Conservation (phyloP, 345 rosid genomes). For the Bruguiera gymnorhiza region DNA sequence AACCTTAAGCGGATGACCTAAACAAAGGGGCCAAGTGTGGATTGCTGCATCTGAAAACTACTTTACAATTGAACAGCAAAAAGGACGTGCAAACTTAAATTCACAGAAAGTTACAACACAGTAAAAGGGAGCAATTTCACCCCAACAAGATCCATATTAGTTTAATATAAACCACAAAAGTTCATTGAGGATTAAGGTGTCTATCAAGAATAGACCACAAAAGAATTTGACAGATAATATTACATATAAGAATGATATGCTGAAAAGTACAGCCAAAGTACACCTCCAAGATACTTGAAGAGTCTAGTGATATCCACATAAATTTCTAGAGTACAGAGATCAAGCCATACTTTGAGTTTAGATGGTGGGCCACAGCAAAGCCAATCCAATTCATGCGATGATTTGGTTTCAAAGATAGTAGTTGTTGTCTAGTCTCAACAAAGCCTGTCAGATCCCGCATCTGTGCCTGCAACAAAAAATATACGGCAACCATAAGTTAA, state of each 20-base stretch:
- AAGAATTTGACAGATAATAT: too few relatives aligned
- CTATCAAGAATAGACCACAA: neutral
- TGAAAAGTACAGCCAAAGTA: neutral
- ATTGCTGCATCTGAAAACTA: neutral
- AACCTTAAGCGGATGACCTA: neutral
- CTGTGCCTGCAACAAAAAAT: slow-evolving; percentile 69
- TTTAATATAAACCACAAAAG: neutral
- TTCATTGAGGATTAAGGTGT: neutral
- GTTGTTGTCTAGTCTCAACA: slow-evolving; percentile 95
- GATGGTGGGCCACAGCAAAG: slow-evolving; percentile 94
- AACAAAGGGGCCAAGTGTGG: neutral
- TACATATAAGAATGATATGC: too few relatives aligned
- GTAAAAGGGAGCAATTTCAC: neutral
- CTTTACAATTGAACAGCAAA: neutral
- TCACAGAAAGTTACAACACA: neutral
- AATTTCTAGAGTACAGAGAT: slow-evolving; percentile 15
- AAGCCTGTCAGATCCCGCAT: slow-evolving; percentile 96
- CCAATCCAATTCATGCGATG: slow-evolving; percentile 99
- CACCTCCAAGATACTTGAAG: too few relatives aligned
- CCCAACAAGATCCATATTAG: neutral
- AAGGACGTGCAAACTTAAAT: neutral
- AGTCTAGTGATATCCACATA: neutral
- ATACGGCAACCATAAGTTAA: too few relatives aligned
- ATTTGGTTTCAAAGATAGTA: slow-evolving; percentile 86
- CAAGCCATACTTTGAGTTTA: slow-evolving; percentile 66